Percentiles rank a stretch among this genome's conserved stretches.
These are phyloP conservation scores for Massariosphaeria phaeospora DNA, from an alignment of 495 filamentous ascomycete species.

Conservation along the genomic window DNA sequence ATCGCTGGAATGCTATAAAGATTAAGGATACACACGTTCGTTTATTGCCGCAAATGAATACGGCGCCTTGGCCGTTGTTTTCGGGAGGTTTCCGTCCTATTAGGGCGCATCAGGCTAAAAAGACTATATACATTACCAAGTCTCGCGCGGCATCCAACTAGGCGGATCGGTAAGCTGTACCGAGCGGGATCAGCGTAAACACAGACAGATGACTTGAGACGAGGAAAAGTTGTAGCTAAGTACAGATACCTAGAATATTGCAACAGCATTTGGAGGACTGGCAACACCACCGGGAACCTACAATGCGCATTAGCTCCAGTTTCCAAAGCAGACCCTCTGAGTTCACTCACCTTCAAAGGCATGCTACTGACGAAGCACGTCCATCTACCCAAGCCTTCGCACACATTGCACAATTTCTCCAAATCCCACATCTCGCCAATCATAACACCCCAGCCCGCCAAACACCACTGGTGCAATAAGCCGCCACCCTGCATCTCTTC, in stretches of 20 bases:
- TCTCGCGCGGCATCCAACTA: background rate
- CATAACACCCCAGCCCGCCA: slow-evolving; percentile 28
- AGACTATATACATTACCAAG: too few species aligned
- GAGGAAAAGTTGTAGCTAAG: background rate
- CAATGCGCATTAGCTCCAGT: background rate
- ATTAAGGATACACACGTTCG: background rate
- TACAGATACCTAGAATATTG: slow-evolving; percentile 21
- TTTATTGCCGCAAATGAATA: background rate
- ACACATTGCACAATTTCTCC: slow-evolving; percentile 16
- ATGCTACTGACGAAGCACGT: slow-evolving; percentile 30
- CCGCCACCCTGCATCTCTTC: slow-evolving; percentile 27
- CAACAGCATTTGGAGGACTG: slow-evolving; percentile 23
- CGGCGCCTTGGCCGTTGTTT: background rate
- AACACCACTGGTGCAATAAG: slow-evolving; percentile 24
- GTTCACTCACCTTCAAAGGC: slow-evolving; percentile 19
- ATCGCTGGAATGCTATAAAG: background rate
- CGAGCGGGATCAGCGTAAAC: too few species aligned
- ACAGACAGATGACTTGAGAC: background rate
- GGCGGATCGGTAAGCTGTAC: too few species aligned
- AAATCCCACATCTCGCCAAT: slow-evolving; percentile 34
- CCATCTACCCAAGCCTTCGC: slow-evolving; percentile 6
- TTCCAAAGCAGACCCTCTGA: background rate
- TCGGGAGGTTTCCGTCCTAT: background rate
- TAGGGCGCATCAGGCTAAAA: background rate
- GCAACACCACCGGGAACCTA: slow-evolving; percentile 27